Evolutionary conservation across 2,329 filamentous ascomycete genomes (phyloP).

Genomic region (Elsinoe ampelina): DNA sequence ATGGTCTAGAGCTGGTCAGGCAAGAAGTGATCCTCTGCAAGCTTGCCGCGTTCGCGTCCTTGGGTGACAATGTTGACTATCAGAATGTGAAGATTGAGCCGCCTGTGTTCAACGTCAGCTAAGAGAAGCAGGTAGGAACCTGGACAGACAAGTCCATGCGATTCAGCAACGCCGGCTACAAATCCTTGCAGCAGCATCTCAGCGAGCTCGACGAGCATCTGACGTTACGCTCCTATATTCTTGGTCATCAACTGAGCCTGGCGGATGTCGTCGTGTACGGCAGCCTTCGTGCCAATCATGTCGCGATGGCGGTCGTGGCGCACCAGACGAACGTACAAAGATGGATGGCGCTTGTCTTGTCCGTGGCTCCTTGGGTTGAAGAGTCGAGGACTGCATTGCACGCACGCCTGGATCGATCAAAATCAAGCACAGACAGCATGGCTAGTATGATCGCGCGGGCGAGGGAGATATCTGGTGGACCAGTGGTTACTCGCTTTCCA

Average conservation of each 20-base stretch:
- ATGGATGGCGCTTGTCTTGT: neutral
- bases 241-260: neutral
- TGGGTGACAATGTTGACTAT: too few relatives aligned
- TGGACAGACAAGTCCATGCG: neutral
- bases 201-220: neutral
- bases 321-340: neutral
- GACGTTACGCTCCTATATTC: neutral
- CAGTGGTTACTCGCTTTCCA: constrained; percentile 28
- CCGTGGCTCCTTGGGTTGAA: neutral
- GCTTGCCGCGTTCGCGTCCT: too few relatives aligned
- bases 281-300: neutral
- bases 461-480: neutral
- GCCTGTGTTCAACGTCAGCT: too few relatives aligned
- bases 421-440: neutral
- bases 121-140: neutral
- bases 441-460: neutral
- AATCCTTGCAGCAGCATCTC: neutral
- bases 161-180: neutral
- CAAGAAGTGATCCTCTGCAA: too few relatives aligned
- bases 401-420: neutral
- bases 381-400: neutral
- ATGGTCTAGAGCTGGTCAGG: too few relatives aligned
- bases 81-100: too few relatives aligned
- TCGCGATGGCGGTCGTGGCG: neutral
- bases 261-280: neutral